Evolutionary conservation across 345 rosid species (phyloP).

Genomic region (Lumnitzera littorea): DNA sequence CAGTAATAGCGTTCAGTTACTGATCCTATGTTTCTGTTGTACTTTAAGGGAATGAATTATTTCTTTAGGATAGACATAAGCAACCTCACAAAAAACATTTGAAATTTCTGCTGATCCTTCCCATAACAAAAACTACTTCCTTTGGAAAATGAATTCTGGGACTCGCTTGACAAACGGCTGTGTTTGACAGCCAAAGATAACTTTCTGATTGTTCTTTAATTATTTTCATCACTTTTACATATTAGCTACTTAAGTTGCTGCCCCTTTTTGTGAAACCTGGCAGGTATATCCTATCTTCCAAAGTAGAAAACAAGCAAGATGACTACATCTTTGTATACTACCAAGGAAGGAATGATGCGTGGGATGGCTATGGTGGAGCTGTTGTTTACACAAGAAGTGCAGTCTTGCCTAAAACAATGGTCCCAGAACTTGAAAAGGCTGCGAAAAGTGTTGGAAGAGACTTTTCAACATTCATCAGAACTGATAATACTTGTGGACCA

Average conservation of each 20-base stretch:
- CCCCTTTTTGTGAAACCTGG: neutral
- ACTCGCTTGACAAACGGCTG: too few relatives aligned
- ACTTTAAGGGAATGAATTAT: too few relatives aligned
- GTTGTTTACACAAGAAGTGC: constrained; percentile 86
- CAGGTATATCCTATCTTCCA: constrained; percentile 86
- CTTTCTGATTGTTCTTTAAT: neutral
- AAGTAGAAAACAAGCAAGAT: constrained; percentile 57
- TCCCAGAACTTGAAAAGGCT: constrained; percentile 78
- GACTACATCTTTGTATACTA: constrained; percentile 85
- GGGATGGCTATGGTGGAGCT: constrained; percentile 99
- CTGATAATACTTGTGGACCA: constrained; percentile 78
- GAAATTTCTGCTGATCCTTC: too few relatives aligned
- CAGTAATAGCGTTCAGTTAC: too few relatives aligned
- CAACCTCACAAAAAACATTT: too few relatives aligned
- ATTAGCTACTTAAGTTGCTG: neutral
- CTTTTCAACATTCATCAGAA: constrained; percentile 58
- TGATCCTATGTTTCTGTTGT: too few relatives aligned
- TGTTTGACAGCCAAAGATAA: neutral
- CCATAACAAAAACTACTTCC: too few relatives aligned
- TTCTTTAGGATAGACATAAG: too few relatives aligned
- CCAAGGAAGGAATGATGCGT: constrained; percentile 84
- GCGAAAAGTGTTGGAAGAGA: constrained; percentile 77
- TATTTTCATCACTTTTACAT: neutral
- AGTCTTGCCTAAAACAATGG: constrained; percentile 56
- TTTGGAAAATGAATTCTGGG: too few relatives aligned